These are phyloP conservation scores for Leishmania gerbilli DNA, from an alignment of 208 protist species.

Conservation along the genomic window DNA sequence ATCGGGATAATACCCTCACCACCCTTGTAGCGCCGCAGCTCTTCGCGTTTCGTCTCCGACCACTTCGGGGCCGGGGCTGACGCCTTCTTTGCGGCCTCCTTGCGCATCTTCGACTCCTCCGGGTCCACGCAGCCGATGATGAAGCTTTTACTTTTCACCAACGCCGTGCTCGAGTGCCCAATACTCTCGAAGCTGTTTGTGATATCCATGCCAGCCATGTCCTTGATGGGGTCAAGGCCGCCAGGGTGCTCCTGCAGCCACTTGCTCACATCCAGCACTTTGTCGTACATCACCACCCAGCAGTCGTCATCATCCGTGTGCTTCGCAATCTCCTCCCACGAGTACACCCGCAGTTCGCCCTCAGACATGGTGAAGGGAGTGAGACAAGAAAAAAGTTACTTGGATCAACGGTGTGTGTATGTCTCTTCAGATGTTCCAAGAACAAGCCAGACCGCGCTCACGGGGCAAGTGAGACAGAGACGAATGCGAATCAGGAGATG, in stretches of 20 bases:
- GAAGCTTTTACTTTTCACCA: slow-evolving; percentile 62
- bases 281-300: slow-evolving; percentile 93
- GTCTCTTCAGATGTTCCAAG: background rate
- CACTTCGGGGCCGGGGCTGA: slow-evolving; percentile 40
- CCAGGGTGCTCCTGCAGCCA: slow-evolving; percentile 93
- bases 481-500: background rate
- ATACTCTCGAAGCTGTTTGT: slow-evolving; percentile 87
- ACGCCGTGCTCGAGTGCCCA: slow-evolving; percentile 69
- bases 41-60: slow-evolving; percentile 53
- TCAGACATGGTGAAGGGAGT: slow-evolving; percentile 41
- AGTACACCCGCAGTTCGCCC: slow-evolving; percentile 51
- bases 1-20: slow-evolving; percentile 58
- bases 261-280: slow-evolving; percentile 90
- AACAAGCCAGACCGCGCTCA: background rate
- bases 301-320: slow-evolving; percentile 89
- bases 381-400: slow-evolving; percentile 3
- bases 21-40: slow-evolving; percentile 62
- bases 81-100: slow-evolving; percentile 14
- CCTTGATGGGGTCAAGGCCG: slow-evolving; percentile 85
- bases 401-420: background rate
- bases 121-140: slow-evolving; percentile 77
- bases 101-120: slow-evolving; percentile 31
- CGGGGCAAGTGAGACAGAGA: background rate
- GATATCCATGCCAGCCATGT: slow-evolving; percentile 78
- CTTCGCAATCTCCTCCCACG: slow-evolving; percentile 89